Evolutionary conservation across 345 rosid genomes (phyloP), one percentile per base, ranked within the genome.

Genomic region (Ricinus communis): DNA sequence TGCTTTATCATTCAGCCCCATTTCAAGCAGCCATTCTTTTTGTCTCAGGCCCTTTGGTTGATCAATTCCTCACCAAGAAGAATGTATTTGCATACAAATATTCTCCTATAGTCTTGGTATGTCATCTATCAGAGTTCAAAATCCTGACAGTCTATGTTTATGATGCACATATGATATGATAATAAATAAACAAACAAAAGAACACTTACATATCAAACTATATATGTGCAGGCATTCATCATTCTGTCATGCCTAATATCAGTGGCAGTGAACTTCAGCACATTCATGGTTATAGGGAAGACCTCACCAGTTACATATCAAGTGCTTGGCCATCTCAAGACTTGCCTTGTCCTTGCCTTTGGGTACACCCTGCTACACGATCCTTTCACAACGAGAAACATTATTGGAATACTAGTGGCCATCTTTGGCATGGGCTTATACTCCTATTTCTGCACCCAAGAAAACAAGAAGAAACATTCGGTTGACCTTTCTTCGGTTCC

Each of bases 231-330:
- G 98, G 87, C 77, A 1, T 95, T 95, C 70, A 92, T 95, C 79
- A 75, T 86, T 38, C 79, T 95, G 4, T 95, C 99, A 7, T 95
- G 99, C 75, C 22, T 92, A 27, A 92, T 95, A 74, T 79, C 99
- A n/a, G 99, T 95, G 52, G 76, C 97, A 5, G 99, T 95, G 71
- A 95, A 95, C 85, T 95, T 95, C 73, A 95, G 99, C 76, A 95
- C 99, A 3, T 95, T 95, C 77, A 78, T 95, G 86, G 99, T 95
- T 31, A 90, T 95, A 43, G 99, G 99, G n/a, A 95, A 92, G 84
- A 95, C 99, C 62, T 95, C 99, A 2, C 99, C 99, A 0, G 97
- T 95, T 28, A 92, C 99, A 41, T 95, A 95, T 70, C 99, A 95
- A 86, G 99, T 95, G 68, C 89, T 95, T 18, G 99, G 99, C 7